Conservation (phyloP, 2,329 filamentous ascomycete species). For the Pseudogymnoascus pannorum region DNA sequence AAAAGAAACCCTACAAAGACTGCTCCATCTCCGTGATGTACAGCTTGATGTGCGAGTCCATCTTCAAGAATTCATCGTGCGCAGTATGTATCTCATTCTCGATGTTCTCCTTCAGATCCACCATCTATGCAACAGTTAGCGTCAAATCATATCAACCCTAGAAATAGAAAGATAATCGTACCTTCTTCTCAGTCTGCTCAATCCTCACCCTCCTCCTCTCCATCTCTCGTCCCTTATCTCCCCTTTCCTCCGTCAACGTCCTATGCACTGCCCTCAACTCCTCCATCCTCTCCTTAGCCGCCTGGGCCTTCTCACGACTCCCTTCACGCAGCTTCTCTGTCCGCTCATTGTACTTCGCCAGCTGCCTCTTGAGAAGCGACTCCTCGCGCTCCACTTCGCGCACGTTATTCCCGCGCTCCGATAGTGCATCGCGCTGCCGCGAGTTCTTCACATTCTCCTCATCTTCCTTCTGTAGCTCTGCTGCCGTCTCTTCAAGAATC, state of each 20-base stretch:
- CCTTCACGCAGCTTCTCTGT: slow-evolving; percentile 77
- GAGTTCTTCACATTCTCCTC: slow-evolving; percentile 76
- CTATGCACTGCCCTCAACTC: slow-evolving; percentile 74
- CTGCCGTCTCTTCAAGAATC: slow-evolving; percentile 76
- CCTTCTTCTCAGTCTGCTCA: slow-evolving; percentile 98
- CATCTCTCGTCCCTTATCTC: slow-evolving; percentile 83
- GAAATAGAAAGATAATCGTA: slow-evolving; percentile 33
- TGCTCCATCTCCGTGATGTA: slow-evolving; percentile 99
- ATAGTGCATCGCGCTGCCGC: slow-evolving; percentile 77
- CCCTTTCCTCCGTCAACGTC: slow-evolving; percentile 74
- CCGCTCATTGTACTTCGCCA: slow-evolving; percentile 77
- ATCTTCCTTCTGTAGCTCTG: slow-evolving; percentile 84
- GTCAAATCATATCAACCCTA: slow-evolving; percentile 1
- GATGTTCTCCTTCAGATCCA: slow-evolving; percentile 94
- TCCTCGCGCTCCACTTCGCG: slow-evolving; percentile 88
- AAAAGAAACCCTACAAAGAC: slow-evolving; percentile 41
- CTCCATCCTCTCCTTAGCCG: slow-evolving; percentile 84
- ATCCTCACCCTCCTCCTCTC: slow-evolving; percentile 88
- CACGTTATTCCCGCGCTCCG: slow-evolving; percentile 81
- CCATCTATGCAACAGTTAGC: slow-evolving; percentile 60
- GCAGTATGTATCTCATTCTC: slow-evolving; percentile 88
- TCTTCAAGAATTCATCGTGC: slow-evolving; percentile 91
- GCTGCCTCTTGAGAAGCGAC: slow-evolving; percentile 71
- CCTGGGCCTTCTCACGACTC: slow-evolving; percentile 71
- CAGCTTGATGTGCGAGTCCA: slow-evolving; percentile 93